phyloP scores from a whole-genome alignment of 306 rosid species.

The Rosa chinensis region DNA sequence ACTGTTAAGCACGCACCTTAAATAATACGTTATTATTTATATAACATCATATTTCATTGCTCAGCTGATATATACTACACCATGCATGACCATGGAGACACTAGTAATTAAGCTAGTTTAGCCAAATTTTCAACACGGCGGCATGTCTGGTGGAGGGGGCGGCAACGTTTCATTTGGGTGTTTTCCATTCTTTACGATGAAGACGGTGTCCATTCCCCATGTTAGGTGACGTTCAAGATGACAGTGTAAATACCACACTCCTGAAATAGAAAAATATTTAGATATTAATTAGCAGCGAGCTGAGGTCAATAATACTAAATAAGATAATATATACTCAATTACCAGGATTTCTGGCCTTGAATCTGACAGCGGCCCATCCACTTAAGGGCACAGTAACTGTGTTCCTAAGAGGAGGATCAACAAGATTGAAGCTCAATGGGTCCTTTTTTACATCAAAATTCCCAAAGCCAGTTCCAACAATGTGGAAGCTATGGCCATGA shows the following conservation, averaged over 20 bases:
- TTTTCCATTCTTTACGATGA: constrained; percentile 58
- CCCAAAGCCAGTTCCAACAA: constrained; percentile 55
- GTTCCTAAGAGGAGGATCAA: constrained; percentile 43
- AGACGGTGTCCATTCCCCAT: not conserved
- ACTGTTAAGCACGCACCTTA: too few species aligned
- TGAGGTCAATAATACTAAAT: too few species aligned
- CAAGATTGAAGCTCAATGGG: constrained; percentile 37
- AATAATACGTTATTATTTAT: too few species aligned
- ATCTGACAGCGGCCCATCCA: too few species aligned
- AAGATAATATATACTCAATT: not conserved
- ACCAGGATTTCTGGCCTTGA: too few species aligned
- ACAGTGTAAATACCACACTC: constrained; percentile 48
- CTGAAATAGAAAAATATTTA: constrained; percentile 16
- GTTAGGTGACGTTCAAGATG: too few species aligned
- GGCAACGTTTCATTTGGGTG: constrained; percentile 3
- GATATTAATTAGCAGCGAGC: too few species aligned
- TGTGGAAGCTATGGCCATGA: constrained; percentile 51
- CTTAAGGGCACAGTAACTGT: too few species aligned
- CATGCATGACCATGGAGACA: too few species aligned
- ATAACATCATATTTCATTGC: too few species aligned
- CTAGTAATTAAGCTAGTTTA: too few species aligned
- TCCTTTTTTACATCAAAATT: constrained; percentile 46
- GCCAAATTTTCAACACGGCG: constrained; percentile 27
- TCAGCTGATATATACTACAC: too few species aligned
- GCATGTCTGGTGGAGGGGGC: constrained; percentile 59